Conservation (phyloP, 2,329 filamentous ascomycete species). For the Epichloe uncinata region DNA sequence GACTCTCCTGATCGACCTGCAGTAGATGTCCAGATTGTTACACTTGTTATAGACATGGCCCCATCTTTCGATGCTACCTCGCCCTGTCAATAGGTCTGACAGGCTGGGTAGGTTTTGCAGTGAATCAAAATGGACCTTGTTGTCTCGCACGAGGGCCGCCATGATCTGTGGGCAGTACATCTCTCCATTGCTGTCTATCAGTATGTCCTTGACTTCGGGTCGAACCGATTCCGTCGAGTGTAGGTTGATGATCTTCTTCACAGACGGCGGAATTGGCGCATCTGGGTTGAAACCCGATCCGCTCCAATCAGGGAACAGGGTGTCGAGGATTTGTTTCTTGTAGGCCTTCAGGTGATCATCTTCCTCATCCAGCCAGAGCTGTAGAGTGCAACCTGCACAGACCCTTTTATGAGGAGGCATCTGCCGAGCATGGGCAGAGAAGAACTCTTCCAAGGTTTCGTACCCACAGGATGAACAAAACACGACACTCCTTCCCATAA, state of each 20-base stretch:
- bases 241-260: constrained; percentile 11
- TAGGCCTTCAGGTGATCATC: constrained; percentile 15
- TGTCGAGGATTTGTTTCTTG: constrained; percentile 8
- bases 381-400: constrained; percentile 20
- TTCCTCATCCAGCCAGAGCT: constrained; percentile 17
- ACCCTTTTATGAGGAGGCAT: constrained; percentile 8
- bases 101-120: constrained; percentile 17
- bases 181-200: constrained; percentile 7
- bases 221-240: constrained; percentile 8
- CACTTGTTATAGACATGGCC: constrained; percentile 3
- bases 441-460: constrained; percentile 19
- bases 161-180: constrained; percentile 1
- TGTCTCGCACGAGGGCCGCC: constrained; percentile 11
- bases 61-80: background rate
- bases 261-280: constrained; percentile 15
- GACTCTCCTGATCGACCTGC: constrained; percentile 2
- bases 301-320: constrained; percentile 17
- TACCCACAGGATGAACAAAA: constrained; percentile 25
- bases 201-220: background rate
- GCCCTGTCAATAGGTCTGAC: constrained; percentile 6
- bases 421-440: constrained; percentile 1
- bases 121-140: constrained; percentile 17
- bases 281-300: constrained; percentile 16
- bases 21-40: constrained; percentile 11
- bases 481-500: constrained; percentile 12